These are phyloP conservation scores for Euphorbia peplus DNA, from an alignment of 345 rosid genomes.

Conservation along the genomic window DNA sequence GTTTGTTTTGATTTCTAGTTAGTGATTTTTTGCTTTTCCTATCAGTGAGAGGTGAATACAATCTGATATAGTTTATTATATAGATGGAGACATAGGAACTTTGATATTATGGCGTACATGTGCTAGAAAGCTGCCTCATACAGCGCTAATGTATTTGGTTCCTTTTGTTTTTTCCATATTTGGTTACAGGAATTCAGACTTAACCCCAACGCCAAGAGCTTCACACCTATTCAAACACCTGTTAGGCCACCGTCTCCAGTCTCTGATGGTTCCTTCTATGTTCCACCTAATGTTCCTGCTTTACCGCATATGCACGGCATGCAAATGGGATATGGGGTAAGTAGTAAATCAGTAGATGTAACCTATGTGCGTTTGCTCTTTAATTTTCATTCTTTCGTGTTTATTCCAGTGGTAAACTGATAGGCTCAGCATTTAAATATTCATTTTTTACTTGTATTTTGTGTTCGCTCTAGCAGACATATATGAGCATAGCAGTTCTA, in stretches of 20 bases:
- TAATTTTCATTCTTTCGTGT: background rate
- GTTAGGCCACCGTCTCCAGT: slow-evolving; percentile 61
- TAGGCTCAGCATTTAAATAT: too few relatives aligned
- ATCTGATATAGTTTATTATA: background rate
- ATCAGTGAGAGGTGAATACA: background rate
- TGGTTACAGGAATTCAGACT: slow-evolving; percentile 78
- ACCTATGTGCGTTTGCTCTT: background rate
- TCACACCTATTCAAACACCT: slow-evolving; percentile 51
- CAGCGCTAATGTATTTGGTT: slow-evolving; percentile 4
- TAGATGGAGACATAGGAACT: background rate
- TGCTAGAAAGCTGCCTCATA: background rate
- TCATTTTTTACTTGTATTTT: too few relatives aligned
- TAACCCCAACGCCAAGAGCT: slow-evolving; percentile 93
- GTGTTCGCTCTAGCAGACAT: too few relatives aligned
- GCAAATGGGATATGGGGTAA: slow-evolving; percentile 75
- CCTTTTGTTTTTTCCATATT: slow-evolving; percentile 2
- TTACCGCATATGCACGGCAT: slow-evolving; percentile 66
- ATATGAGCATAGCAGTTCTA: too few relatives aligned
- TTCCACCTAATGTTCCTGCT: slow-evolving; percentile 42
- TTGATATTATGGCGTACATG: background rate
- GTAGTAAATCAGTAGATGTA: slow-evolving; percentile 33
- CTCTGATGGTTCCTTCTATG: slow-evolving; percentile 65
- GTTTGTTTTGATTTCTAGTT: slow-evolving; percentile 31
- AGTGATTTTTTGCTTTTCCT: background rate
- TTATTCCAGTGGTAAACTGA: too few relatives aligned